These are phyloP conservation scores for Microbotryomycetes sp. DNA, from an alignment of 1,284 basidiomycete species.

Conservation along the genomic window DNA sequence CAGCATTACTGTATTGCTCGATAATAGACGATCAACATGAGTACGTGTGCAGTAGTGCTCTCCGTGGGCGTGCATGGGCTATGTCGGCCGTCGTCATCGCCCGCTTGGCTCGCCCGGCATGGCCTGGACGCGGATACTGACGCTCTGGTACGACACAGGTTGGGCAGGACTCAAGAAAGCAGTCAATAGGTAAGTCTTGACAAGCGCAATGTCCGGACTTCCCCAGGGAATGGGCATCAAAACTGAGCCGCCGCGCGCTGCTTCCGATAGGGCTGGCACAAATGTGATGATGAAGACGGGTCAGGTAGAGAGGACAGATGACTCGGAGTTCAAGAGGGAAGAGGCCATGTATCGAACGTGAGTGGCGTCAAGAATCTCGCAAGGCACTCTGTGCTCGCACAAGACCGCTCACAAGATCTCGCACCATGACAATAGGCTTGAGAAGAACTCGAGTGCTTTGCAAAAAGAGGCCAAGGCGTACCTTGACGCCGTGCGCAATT, in stretches of 20 bases:
- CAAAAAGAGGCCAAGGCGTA: conserved; percentile 96
- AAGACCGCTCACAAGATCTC: neutral
- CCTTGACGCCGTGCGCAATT: conserved; percentile 86
- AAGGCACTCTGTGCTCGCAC: no score
- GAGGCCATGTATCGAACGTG: conserved; percentile 82
- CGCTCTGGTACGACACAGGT: no score
- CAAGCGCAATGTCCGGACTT: conserved; percentile 2
- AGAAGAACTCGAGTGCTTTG: conserved; percentile 83
- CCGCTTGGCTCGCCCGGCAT: no score
- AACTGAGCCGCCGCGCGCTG: no score
- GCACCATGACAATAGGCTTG: conserved; percentile 54
- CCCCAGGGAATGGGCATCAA: neutral
- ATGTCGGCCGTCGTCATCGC: neutral
- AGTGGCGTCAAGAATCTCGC: conserved; percentile 45
- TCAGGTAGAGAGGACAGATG: conserved; percentile 90
- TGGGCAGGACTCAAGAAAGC: conserved; percentile 27
- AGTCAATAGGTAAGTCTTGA: neutral
- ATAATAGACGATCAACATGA: neutral
- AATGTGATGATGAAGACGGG: conserved; percentile 51
- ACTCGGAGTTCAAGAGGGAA: conserved; percentile 87
- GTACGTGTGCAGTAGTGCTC: neutral
- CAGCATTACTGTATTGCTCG: no score
- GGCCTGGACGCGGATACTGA: no score
- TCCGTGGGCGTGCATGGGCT: neutral
- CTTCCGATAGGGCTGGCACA: conserved; percentile 58